Base-by-base conservation (phyloP, 1,139 yeast species). In the Lipomyces yarrowii region DNA sequence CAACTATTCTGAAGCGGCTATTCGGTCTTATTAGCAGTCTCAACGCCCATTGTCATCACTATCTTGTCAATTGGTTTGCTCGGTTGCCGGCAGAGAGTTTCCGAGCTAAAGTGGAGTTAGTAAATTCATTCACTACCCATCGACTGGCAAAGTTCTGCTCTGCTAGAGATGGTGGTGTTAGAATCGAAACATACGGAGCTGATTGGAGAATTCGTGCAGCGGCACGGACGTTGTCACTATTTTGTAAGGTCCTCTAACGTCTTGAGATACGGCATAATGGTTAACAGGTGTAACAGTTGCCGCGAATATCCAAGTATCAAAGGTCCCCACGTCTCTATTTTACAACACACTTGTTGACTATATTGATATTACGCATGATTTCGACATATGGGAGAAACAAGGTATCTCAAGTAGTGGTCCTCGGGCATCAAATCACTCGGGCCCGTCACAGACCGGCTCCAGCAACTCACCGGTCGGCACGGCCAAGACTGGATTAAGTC, bases 341-440 rank as follows among this genome's bases (percentile, higher is more conserved):
- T 94, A 93, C 79, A 93, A 93, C 74, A 83, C 90, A 3, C 80
- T 92, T 77, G 88, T 90, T 1, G 98, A 94, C 75, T 90, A 83
- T 76, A 87, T 91, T 33, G 90, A 90, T 73, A 82, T 90, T 48
- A 85, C 83, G 65, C 83, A 86, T 69, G 99, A 94, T 76, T 94
- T 89, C 77, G 96, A 90, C 72, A 81, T 85, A 0, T 93, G 98
- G 98, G 91, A 89, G 68, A 74, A 69, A 68, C 66, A 68, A 30
- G 67, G 69, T 1, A 64, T 66, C 11, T 66, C 67, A 1, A 53
- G 53, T n/a, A 33, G 56, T 4, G 39, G 60, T 23, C 60, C 65
- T 4, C 46, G 59, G 8, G 13, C 48, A 3, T 15, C 57, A 4
- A 42, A 46, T 21, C 30, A 37, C 42, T 18, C 65, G 7, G 58